phyloP scores from a whole-genome alignment of 768 basidiomycete genomes.

The Cyclocybe cylindracea region DNA sequence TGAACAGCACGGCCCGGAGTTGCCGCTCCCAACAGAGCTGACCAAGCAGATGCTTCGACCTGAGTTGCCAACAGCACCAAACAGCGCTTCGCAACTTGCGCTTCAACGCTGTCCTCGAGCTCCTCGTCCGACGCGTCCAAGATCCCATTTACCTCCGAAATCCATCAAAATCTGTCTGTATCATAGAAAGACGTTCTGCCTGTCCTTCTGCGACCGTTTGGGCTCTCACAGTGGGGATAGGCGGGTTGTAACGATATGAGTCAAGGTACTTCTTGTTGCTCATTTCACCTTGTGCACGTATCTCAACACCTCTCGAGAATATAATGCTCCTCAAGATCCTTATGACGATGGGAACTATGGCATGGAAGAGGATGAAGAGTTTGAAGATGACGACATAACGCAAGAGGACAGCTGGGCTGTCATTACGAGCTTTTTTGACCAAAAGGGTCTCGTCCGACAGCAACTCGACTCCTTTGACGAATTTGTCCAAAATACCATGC shows the following conservation, averaged over 20 bases:
- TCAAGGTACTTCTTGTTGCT: conserved; percentile 46
- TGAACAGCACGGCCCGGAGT: too few relatives aligned
- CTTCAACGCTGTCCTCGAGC: background rate
- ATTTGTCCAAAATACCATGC: conserved; percentile 99
- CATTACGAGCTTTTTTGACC: conserved; percentile 95
- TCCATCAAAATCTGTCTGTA: background rate
- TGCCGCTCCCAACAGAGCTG: too few relatives aligned
- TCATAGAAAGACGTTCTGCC: too few relatives aligned
- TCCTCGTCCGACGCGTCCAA: background rate
- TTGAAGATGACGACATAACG: conserved; percentile 75
- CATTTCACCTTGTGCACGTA: conserved; percentile 16
- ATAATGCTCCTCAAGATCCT: conserved; percentile 48
- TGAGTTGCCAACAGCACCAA: conserved; percentile 27
- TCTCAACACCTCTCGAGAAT: conserved; percentile 46
- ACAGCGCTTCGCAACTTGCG: conserved; percentile 29
- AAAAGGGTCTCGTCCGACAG: conserved; percentile 96
- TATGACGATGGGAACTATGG: conserved; percentile 66
- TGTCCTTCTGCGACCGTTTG: too few relatives aligned
- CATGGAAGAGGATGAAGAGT: conserved; percentile 62
- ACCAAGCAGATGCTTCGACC: background rate
- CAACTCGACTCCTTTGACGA: conserved; percentile 99
- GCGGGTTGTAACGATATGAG: conserved; percentile 38
- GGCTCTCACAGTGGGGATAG: conserved; percentile 2
- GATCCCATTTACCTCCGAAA: background rate
- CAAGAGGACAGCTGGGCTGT: conserved; percentile 96